Base-by-base conservation (phyloP, 2,329 filamentous ascomycete genomes). In the Septoria petroselini region DNA sequence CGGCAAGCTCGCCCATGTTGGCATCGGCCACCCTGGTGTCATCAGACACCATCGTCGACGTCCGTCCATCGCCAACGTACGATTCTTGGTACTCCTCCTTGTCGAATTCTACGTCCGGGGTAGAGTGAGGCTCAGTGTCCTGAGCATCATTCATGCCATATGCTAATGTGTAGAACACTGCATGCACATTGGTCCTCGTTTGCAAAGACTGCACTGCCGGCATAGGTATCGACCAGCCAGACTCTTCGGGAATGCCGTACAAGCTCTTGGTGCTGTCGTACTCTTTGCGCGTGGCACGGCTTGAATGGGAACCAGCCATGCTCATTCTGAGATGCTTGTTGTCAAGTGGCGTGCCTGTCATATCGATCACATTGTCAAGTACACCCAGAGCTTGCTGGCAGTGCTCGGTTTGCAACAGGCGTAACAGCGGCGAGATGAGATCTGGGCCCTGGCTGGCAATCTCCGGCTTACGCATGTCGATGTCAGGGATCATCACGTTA, bases 311-410 rank as follows among this genome's bases (percentile, higher is more conserved):
- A 9, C 88, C 85, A 4, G 90, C 91, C 89, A 98, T 96, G 69
- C 91, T 97, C 94, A 98, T 98, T 31, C 93, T 83, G 51, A 98
- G 74, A 65, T 97, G 90, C 61, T 96, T 89, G 61, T 88, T 89
- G 68, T 97, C 93, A 79, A 95, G 89, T 1, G 91, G 86, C 25
- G 71, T 75, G 3, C 88, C 87, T 0, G 90, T 90, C 75, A 97
- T 91, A 21, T 87, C 88, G 80, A 96, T 95, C 61, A 97, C 93
- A 57, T 91, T 88, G 68, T 98, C 93, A 51, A 98, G 75, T 1
- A 98, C 91, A 58, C 89, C 83, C 7, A 98, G 74, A 8, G 93
- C 93, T 64, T 95, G 86, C 68, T 93, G 89, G 67, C 91, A 97
- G 62, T 91, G 91, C 53, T 95, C 89, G 1, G 91, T 96, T 66